Evolutionary conservation across 1,284 basidiomycete species (phyloP).

Genomic region (Trichosporon inkin): DNA sequence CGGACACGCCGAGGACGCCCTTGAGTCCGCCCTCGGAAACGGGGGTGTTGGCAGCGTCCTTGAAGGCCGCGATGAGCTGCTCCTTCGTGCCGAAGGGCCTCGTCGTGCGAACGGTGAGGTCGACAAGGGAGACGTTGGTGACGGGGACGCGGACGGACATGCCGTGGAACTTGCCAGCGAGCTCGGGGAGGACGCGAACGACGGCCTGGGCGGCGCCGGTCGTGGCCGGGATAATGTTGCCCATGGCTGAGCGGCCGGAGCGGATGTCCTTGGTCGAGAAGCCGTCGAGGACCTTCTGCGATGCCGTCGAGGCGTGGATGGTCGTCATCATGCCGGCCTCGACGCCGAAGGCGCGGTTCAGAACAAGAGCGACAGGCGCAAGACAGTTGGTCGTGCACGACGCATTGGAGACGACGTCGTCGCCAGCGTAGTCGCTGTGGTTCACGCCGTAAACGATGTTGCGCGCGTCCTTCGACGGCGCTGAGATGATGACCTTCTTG

Average conservation of each 20-base stretch:
- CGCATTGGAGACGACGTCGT: constrained; percentile 50
- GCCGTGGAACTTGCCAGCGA: constrained; percentile 51
- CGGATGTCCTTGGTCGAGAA: constrained; percentile 50
- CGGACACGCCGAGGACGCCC: constrained; percentile 45
- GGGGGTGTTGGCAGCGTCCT: constrained; percentile 33
- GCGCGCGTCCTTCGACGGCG: constrained; percentile 45
- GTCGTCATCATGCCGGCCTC: constrained; percentile 52
- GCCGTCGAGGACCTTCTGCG: constrained; percentile 51
- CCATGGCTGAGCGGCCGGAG: constrained; percentile 44
- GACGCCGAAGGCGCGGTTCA: constrained; percentile 48
- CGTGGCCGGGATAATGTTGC: constrained; percentile 50
- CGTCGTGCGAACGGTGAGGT: constrained; percentile 49
- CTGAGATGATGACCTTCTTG: constrained; percentile 51
- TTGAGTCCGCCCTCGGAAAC: constrained; percentile 25
- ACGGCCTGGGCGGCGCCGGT: constrained; percentile 51
- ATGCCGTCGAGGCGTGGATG: constrained; percentile 50
- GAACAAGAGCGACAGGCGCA: constrained; percentile 48
- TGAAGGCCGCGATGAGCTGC: constrained; percentile 46
- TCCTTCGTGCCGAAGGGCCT: constrained; percentile 43
- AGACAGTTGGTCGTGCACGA: constrained; percentile 53
- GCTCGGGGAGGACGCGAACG: constrained; percentile 49
- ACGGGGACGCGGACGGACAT: constrained; percentile 51
- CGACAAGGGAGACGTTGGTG: constrained; percentile 51
- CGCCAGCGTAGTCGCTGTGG: constrained; percentile 40
- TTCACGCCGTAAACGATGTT: constrained; percentile 52